Conservation (phyloP, 2,329 filamentous ascomycete genomes). For the Keithomyces neogunnii region DNA sequence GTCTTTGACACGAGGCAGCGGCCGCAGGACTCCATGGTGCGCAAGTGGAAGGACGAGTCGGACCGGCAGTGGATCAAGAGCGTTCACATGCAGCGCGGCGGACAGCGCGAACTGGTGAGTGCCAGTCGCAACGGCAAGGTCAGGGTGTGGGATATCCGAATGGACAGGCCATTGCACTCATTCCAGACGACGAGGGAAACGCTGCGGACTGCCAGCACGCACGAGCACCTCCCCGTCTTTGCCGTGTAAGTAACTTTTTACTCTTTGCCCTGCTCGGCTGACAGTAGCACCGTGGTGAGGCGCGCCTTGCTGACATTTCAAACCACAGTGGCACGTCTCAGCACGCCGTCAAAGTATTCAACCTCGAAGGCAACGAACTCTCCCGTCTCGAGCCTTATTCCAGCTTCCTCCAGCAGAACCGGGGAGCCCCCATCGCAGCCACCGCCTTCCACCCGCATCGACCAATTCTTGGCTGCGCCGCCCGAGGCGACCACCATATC, state of each 20-base stretch:
- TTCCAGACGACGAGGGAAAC: conserved; percentile 70
- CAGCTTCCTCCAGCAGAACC: conserved; percentile 74
- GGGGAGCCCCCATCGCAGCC: conserved; percentile 72
- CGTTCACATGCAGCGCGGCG: conserved; percentile 93
- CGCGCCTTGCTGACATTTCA: conserved; percentile 10
- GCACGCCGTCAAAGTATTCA: conserved; percentile 87
- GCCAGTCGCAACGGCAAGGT: conserved; percentile 90
- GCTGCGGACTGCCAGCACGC: conserved; percentile 78
- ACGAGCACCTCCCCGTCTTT: conserved; percentile 95
- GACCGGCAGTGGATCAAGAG: conserved; percentile 88
- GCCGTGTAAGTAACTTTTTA: conserved; percentile 60
- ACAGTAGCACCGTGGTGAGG: no score
- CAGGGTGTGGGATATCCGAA: conserved; percentile 91
- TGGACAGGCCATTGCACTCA: conserved; percentile 66
- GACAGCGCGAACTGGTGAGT: conserved; percentile 81
- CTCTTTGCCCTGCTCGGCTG: not conserved
- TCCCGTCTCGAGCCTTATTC: conserved; percentile 85
- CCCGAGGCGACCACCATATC: conserved; percentile 79
- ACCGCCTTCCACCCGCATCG: conserved; percentile 94
- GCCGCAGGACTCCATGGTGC: conserved; percentile 85
- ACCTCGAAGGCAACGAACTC: conserved; percentile 71
- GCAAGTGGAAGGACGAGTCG: conserved; percentile 87
- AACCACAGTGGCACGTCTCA: conserved; percentile 68
- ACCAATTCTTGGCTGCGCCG: conserved; percentile 82
- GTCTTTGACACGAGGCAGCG: conserved; percentile 86